Evolutionary conservation across 208 protist species (phyloP).

Genomic region (Acanthamoeba lenticulata): DNA sequence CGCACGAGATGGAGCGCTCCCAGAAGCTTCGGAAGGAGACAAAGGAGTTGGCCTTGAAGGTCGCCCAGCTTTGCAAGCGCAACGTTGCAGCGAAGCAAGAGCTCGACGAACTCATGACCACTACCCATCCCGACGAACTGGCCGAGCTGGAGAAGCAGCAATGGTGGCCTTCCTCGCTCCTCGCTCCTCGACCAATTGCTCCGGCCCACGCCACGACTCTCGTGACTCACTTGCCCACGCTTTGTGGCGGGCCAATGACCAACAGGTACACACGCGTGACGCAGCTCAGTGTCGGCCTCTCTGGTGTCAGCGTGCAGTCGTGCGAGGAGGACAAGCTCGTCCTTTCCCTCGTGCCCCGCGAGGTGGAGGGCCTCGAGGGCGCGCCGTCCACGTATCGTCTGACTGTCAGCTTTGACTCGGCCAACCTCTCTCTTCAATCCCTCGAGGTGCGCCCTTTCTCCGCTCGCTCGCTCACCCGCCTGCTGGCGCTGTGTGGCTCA

Average conservation of each 20-base stretch:
- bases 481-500: neutral
- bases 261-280: neutral
- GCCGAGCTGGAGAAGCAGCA: neutral
- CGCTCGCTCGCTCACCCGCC: neutral
- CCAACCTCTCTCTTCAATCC: neutral
- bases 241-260: no score
- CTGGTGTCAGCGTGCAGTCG: neutral
- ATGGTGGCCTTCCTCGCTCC: neutral
- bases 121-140: neutral
- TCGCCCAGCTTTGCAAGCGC: neutral
- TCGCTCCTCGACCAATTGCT: neutral
- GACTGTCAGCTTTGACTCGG: neutral
- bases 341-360: neutral
- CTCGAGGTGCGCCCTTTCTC: neutral
- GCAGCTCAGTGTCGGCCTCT: neutral
- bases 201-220: no score
- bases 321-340: neutral
- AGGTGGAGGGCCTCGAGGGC: neutral
- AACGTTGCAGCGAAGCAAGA: neutral
- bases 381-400: neutral
- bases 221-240: no score
- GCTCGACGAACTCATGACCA: neutral
- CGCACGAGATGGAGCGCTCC: neutral
- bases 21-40: neutral
- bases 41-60: neutral